Evolutionary conservation across 345 rosid species (phyloP), one percentile per base, ranked within the genome.

Genomic region (Conringia planisiliqua): DNA sequence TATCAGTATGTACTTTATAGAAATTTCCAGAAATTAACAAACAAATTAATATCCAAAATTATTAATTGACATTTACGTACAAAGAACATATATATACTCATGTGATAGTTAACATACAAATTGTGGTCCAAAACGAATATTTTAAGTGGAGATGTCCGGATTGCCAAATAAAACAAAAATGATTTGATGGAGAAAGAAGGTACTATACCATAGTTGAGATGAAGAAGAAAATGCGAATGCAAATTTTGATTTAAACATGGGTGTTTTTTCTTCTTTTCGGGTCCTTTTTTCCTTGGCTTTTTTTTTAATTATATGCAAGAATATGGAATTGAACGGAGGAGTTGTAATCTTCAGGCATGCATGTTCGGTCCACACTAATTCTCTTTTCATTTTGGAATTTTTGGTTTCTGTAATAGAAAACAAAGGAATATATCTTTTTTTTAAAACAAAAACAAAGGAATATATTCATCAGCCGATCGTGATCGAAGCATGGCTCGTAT

Each of bases 321-420:
- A 76, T 70, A 70, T 70, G 71, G 42, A 70, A 26, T 18, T 62
- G 51, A 36, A 38, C 44, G 75, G 75, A 69, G 26, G 80, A 44
- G 59, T 62, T 24, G 70, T 62, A 40, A 75, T 62, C 70, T 52
- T 14, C 35, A 43, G 50, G 35, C 14, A 55, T 39, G 57, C 10
- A 46, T 30, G 57, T 29, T 68, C 47, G 20, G 74, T 68, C 69
- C 69, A 68, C 73, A 12, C n/a, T n/a, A n/a, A n/a, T 48, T 67
- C 33, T 46, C 27, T 50, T 39, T 16, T 10, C 24, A 8, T 9
- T 67, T 32, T 68, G 16, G 30, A 60, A 39, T n/a, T 48, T 58
- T 59, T 68, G 1, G 7, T 62, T 30, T 60, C 63, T 60, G 32
- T 30, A 42, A 50, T 62, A 8, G 55, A 51, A 38, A 30, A 9